Evolutionary conservation across 1,284 basidiomycete species (phyloP).

Genomic region (Gomphus bonarii): DNA sequence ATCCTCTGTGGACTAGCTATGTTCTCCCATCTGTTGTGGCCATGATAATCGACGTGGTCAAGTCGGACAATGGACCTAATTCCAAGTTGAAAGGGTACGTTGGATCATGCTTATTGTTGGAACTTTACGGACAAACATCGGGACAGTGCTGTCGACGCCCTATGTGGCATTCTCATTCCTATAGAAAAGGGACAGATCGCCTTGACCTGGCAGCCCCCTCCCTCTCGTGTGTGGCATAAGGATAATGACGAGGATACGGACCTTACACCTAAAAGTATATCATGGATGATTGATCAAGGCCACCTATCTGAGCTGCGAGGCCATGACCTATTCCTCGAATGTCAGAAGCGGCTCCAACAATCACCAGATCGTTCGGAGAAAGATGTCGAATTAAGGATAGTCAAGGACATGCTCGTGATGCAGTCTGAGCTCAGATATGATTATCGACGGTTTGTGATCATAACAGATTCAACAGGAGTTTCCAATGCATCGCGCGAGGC

Average conservation of each 20-base stretch:
- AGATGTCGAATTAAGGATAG: conserved; percentile 31
- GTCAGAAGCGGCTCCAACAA: conserved; percentile 29
- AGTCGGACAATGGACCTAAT: conserved; percentile 14
- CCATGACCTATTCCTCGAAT: conserved; percentile 31
- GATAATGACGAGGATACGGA: conserved; percentile 9
- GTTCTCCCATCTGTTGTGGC: conserved; percentile 50
- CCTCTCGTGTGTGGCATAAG: conserved; percentile 6
- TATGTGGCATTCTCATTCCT: conserved; percentile 31
- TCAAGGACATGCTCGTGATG: conserved; percentile 33
- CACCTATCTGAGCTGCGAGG: conserved; percentile 18
- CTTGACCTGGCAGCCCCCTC: conserved; percentile 35
- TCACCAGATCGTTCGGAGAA: conserved; percentile 24
- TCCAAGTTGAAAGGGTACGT: conserved; percentile 26
- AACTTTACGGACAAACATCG: conserved; percentile 18
- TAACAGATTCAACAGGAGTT: conserved; percentile 5
- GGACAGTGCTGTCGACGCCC: conserved; percentile 15
- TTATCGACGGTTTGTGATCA: conserved; percentile 48
- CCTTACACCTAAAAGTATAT: conserved; percentile 12
- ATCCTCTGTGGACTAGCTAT: conserved; percentile 58
- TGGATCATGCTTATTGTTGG: background rate
- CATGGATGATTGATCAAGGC: conserved; percentile 22
- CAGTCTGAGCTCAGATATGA: conserved; percentile 49
- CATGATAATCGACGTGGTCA: conserved; percentile 22
- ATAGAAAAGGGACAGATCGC: conserved; percentile 43
- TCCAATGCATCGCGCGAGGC: conserved; percentile 7